Evolutionary conservation across 768 basidiomycete species (phyloP).

Genomic region (Boletus rubroflammeus): DNA sequence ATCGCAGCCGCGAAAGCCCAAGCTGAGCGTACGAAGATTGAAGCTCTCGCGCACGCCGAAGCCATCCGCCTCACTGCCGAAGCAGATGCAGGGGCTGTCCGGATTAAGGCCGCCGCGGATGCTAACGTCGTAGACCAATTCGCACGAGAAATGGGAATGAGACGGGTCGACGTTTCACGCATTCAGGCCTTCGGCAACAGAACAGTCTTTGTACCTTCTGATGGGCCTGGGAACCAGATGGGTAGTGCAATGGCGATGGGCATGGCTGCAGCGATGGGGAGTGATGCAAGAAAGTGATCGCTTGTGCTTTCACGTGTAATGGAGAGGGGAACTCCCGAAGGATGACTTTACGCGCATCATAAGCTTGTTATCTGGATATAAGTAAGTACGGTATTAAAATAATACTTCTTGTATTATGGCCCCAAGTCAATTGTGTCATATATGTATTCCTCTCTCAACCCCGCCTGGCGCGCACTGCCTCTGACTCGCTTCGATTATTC

Average conservation of each 20-base stretch:
- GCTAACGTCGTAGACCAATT: conserved; percentile 56
- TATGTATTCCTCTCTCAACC: neutral
- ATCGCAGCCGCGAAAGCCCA: conserved; percentile 73
- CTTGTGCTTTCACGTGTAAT: neutral
- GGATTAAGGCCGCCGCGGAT: conserved; percentile 63
- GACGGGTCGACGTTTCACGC: conserved; percentile 60
- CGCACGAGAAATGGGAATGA: conserved; percentile 73
- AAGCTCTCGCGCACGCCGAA: conserved; percentile 74
- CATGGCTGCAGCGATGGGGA: conserved; percentile 67
- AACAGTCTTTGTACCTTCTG: conserved; percentile 68
- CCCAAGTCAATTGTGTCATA: neutral
- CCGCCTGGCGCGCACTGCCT: neutral
- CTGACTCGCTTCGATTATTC: neutral
- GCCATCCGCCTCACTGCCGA: conserved; percentile 72
- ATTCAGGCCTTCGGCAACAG: conserved; percentile 64
- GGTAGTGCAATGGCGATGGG: conserved; percentile 60
- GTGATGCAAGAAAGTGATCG: conserved; percentile 16
- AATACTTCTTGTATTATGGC: neutral
- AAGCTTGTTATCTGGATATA: neutral
- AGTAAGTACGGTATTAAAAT: neutral
- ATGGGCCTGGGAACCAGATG: conserved; percentile 55
- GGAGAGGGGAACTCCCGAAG: neutral
- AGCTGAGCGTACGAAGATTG: conserved; percentile 62
- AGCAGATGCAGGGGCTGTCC: conserved; percentile 68
- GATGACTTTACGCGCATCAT: neutral